Conservation (phyloP, 2,329 filamentous ascomycete genomes). For the Aureobasidium sp. region DNA sequence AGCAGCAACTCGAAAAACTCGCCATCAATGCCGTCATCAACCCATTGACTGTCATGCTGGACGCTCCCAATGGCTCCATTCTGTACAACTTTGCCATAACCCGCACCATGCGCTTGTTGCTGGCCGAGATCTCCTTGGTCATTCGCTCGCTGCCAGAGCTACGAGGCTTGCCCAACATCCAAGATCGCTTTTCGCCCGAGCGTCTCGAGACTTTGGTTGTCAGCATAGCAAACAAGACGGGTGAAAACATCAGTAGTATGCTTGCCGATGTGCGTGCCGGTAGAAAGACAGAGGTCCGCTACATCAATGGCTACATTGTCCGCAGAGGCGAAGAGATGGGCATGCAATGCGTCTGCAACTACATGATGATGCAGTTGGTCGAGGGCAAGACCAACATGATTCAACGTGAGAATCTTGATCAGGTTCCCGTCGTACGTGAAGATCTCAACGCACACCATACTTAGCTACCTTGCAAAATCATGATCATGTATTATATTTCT, state of each 20-base stretch:
- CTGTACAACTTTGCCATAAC: slow-evolving; percentile 59
- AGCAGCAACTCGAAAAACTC: slow-evolving; percentile 70
- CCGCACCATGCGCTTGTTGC: slow-evolving; percentile 60
- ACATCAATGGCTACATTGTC: slow-evolving; percentile 83
- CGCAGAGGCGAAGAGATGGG: slow-evolving; percentile 64
- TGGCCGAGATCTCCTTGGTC: slow-evolving; percentile 68
- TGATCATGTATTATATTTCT: neutral
- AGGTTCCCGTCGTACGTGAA: slow-evolving; percentile 29
- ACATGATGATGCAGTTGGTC: slow-evolving; percentile 64
- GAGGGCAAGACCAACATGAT: slow-evolving; percentile 57
- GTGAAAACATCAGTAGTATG: slow-evolving; percentile 59
- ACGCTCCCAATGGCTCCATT: slow-evolving; percentile 66
- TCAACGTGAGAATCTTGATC: slow-evolving; percentile 32
- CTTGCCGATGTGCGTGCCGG: slow-evolving; percentile 57
- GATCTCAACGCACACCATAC: slow-evolving; percentile 1
- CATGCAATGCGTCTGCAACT: slow-evolving; percentile 65
- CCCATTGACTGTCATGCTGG: slow-evolving; percentile 71
- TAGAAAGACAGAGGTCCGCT: slow-evolving; percentile 66
- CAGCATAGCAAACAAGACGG: slow-evolving; percentile 48
- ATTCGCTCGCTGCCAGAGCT: slow-evolving; percentile 70
- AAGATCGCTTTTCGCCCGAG: slow-evolving; percentile 52
- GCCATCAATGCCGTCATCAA: slow-evolving; percentile 72
- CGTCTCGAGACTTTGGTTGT: slow-evolving; percentile 57
- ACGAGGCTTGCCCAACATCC: slow-evolving; percentile 52
- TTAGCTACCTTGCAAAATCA: neutral